phyloP scores from a whole-genome alignment of 441 rosid genomes.

The Isatis lusitanica region DNA sequence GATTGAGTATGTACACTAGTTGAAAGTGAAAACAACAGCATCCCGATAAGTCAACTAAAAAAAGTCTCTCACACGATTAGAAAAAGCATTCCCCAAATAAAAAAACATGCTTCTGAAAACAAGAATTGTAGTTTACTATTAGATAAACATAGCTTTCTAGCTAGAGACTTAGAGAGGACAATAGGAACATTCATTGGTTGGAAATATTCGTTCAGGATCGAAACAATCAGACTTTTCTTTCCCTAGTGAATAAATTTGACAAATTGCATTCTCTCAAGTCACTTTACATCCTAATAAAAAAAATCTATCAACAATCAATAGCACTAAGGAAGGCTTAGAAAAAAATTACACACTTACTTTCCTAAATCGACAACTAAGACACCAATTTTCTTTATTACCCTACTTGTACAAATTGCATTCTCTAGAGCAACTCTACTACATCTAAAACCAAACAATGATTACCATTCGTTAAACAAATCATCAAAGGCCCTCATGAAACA shows the following conservation, averaged over 20 bases:
- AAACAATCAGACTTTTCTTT: background rate
- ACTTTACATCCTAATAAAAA: background rate
- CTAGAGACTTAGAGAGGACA: background rate
- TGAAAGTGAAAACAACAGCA: background rate
- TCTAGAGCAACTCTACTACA: background rate
- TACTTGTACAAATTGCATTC: background rate
- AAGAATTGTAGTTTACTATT: too few relatives aligned
- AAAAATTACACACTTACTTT: background rate
- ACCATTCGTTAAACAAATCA: background rate
- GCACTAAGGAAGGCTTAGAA: background rate
- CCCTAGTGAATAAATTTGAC: background rate
- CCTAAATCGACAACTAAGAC: background rate
- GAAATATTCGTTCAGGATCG: background rate
- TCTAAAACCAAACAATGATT: slow-evolving; percentile 1
- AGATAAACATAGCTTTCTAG: background rate
- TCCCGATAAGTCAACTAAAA: background rate
- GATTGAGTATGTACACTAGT: background rate
- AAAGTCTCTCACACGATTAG: background rate
- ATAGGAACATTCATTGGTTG: background rate
- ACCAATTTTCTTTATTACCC: background rate
- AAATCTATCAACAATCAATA: background rate
- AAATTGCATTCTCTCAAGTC: background rate
- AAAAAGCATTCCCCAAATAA: background rate
- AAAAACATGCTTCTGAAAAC: too few relatives aligned
- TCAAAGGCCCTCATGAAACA: background rate